These are phyloP conservation scores for Apiospora aurea DNA, from an alignment of 2,329 filamentous ascomycete genomes.

Conservation along the genomic window DNA sequence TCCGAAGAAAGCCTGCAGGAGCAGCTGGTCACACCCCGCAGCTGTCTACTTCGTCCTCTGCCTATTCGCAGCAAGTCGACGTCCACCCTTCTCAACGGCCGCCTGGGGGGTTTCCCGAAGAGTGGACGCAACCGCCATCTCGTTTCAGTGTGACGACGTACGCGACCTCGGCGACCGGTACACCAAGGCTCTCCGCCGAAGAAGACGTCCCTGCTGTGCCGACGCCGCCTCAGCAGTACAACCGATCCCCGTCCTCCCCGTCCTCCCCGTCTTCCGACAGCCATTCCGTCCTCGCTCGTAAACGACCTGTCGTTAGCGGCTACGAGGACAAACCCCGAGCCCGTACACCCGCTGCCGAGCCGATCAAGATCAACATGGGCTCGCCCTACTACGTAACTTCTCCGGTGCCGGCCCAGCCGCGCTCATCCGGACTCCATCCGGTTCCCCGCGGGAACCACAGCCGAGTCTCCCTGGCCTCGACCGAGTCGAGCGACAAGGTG, in stretches of 20 bases:
- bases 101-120: constrained; percentile 35
- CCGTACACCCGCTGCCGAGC: constrained; percentile 31
- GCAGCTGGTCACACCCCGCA: constrained; percentile 41
- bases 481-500: constrained; percentile 56
- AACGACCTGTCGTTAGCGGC: constrained; percentile 43
- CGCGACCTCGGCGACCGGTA: constrained; percentile 57
- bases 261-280: constrained; percentile 26
- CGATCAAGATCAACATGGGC: constrained; percentile 41
- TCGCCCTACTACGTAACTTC: constrained; percentile 37
- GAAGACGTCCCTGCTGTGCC: constrained; percentile 44
- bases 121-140: constrained; percentile 61
- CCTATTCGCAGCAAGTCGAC: constrained; percentile 43
- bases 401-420: constrained; percentile 26
- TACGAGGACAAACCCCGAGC: constrained; percentile 33
- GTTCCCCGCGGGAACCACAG: constrained; percentile 32
- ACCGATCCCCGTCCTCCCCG: constrained; percentile 25
- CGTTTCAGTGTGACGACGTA: constrained; percentile 71
- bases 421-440: constrained; percentile 25
- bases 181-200: constrained; percentile 47
- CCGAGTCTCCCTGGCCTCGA: constrained; percentile 32
- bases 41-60: constrained; percentile 44
- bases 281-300: constrained; percentile 49
- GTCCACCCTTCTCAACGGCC: constrained; percentile 34
- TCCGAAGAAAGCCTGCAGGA: constrained; percentile 52
- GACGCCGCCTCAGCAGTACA: constrained; percentile 44